These are phyloP conservation scores for Cicer chorassanicum DNA, from an alignment of 306 rosid genomes.

Conservation along the genomic window DNA sequence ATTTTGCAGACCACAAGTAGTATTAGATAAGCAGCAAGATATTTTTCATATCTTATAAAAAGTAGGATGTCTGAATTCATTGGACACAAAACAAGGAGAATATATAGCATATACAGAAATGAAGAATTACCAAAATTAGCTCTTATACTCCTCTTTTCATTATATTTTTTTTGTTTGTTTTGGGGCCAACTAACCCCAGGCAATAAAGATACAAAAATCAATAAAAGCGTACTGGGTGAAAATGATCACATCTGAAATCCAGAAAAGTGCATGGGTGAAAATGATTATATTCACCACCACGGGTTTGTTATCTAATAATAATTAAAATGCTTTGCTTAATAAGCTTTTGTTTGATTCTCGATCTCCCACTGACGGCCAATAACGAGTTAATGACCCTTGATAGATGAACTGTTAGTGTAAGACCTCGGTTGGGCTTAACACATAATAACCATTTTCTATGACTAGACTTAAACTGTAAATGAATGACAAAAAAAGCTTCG, in stretches of 20 bases:
- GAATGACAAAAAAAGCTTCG: not conserved
- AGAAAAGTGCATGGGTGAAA: not conserved
- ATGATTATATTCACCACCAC: not conserved
- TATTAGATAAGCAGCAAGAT: not conserved
- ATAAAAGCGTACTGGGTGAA: not conserved
- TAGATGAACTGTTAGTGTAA: constrained; percentile 1
- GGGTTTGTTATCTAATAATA: not conserved
- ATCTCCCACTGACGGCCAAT: constrained; percentile 25
- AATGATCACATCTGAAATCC: not conserved
- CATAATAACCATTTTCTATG: not conserved
- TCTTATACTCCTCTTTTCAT: not conserved
- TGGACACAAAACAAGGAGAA: constrained; percentile 30
- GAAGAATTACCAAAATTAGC: constrained; percentile 16
- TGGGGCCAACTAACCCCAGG: constrained; percentile 9
- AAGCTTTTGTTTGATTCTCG: not conserved
- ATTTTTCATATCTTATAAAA: not conserved
- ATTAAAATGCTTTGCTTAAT: not conserved
- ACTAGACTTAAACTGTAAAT: not conserved
- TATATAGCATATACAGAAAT: not conserved
- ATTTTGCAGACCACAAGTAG: not conserved
- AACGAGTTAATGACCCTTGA: not conserved
- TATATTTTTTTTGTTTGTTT: not conserved
- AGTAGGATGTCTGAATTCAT: not conserved
- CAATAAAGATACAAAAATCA: not conserved
- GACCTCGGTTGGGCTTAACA: not conserved